Conservation (phyloP, 2,329 filamentous ascomycete genomes). For the Epichloe gansuensis region DNA sequence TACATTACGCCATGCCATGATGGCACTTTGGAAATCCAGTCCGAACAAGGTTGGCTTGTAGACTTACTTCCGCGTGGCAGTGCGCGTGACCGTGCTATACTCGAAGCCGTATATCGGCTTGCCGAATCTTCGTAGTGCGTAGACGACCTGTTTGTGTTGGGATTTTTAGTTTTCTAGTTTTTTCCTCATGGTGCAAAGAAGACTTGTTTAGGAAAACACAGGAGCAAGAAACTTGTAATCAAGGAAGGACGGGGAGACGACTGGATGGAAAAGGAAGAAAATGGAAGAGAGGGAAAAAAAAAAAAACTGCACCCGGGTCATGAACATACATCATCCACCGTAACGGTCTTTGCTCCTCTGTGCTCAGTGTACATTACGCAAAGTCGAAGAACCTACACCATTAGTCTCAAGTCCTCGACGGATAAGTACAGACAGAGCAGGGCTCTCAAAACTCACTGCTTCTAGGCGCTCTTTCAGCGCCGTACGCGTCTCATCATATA, state of each 20-base stretch:
- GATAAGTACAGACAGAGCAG: not conserved
- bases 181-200: not conserved
- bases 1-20: no score
- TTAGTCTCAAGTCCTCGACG: not conserved
- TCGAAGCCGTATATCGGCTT: constrained; percentile 48
- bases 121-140: constrained; percentile 35
- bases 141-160: constrained; percentile 35
- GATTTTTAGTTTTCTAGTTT: not conserved
- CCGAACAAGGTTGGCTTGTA: no score
- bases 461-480: constrained; percentile 39
- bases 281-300: no score
- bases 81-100: constrained; percentile 2
- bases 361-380: constrained; percentile 42
- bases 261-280: not conserved
- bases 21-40: no score
- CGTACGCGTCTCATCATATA: constrained; percentile 50
- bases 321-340: constrained; percentile 42
- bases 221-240: no score
- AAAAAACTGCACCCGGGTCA: not conserved
- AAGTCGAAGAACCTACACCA: constrained; percentile 36
- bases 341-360: constrained; percentile 47
- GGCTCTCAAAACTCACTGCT: constrained; percentile 23
- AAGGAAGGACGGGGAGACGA: no score
- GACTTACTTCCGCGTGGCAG: not conserved
- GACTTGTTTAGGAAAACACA: no score